A percentile compares a stretch with the other conserved stretches of the same genome.
These are phyloP conservation scores for Heritiera littoralis DNA, from an alignment of 345 rosid genomes.

Conservation along the genomic window DNA sequence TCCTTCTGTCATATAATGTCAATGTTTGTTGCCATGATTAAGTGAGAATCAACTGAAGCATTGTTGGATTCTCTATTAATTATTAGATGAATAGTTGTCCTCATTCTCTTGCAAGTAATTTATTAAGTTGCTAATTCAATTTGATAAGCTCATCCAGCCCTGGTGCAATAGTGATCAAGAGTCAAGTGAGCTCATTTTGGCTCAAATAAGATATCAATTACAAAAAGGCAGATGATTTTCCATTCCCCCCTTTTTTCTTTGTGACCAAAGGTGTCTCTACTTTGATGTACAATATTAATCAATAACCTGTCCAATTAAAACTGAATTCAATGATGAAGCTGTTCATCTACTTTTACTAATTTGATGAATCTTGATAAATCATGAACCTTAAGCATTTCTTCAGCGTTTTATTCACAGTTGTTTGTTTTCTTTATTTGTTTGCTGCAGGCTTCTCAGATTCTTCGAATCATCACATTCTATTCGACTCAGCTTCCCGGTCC, in stretches of 20 bases:
- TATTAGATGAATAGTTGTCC: neutral
- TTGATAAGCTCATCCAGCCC: neutral
- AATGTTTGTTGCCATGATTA: neutral
- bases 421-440: slow-evolving; percentile 12
- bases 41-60: neutral
- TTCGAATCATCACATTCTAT: slow-evolving; percentile 87
- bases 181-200: neutral
- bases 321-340: neutral
- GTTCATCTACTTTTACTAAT: neutral
- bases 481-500: slow-evolving; percentile 54
- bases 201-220: neutral
- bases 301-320: neutral
- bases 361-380: neutral
- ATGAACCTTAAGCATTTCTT: neutral
- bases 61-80: neutral
- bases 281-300: neutral
- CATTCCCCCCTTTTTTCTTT: neutral
- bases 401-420: slow-evolving; percentile 25
- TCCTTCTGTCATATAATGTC: neutral
- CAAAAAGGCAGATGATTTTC: neutral
- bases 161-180: neutral
- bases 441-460: slow-evolving; percentile 79
- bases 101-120: neutral
- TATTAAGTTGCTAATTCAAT: neutral
- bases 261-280: neutral